Evolutionary conservation across 1,139 yeast genomes (phyloP).

Genomic region (Petasospora rhodanensis): DNA sequence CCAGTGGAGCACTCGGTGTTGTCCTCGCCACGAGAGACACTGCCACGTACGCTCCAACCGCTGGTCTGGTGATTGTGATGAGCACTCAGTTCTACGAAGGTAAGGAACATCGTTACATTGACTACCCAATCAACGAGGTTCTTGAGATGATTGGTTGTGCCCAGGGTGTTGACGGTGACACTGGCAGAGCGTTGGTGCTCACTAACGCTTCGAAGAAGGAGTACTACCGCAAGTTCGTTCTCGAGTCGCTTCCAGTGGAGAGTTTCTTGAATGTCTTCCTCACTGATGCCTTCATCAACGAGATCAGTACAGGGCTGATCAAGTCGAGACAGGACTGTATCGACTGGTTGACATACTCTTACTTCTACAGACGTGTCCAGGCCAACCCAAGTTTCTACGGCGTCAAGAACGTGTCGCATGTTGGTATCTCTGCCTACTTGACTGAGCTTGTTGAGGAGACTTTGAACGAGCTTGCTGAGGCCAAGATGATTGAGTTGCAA

Average conservation of each 20-base stretch:
- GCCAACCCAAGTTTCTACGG: conserved; percentile 90
- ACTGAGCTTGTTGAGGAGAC: conserved; percentile 82
- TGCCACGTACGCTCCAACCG: conserved; percentile 45
- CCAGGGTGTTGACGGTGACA: conserved; percentile 26
- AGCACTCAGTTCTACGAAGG: conserved; percentile 77
- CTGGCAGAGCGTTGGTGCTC: conserved; percentile 46
- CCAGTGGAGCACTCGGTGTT: conserved; percentile 45
- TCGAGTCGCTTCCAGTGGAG: conserved; percentile 79
- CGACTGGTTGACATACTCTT: conserved; percentile 85
- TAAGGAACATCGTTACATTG: conserved; percentile 62
- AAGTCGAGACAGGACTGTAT: conserved; percentile 77
- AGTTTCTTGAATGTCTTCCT: conserved; percentile 58
- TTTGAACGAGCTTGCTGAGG: conserved; percentile 56
- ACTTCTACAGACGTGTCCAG: conserved; percentile 73
- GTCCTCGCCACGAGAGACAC: conserved; percentile 58
- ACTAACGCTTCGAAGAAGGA: conserved; percentile 53
- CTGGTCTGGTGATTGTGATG: conserved; percentile 53
- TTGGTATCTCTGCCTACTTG: conserved; percentile 72
- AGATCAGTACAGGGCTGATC: conserved; percentile 63
- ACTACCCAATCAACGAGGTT: conserved; percentile 62
- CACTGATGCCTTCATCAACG: conserved; percentile 67
- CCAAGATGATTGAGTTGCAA: conserved; percentile 56
- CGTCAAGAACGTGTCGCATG: conserved; percentile 54
- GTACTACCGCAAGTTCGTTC: conserved; percentile 68
- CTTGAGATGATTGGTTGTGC: conserved; percentile 74